A percentile compares a stretch with the other conserved stretches of the same genome.
These are phyloP conservation scores for Prunus dulcis DNA, from an alignment of 306 rosid genomes.

Conservation along the genomic window DNA sequence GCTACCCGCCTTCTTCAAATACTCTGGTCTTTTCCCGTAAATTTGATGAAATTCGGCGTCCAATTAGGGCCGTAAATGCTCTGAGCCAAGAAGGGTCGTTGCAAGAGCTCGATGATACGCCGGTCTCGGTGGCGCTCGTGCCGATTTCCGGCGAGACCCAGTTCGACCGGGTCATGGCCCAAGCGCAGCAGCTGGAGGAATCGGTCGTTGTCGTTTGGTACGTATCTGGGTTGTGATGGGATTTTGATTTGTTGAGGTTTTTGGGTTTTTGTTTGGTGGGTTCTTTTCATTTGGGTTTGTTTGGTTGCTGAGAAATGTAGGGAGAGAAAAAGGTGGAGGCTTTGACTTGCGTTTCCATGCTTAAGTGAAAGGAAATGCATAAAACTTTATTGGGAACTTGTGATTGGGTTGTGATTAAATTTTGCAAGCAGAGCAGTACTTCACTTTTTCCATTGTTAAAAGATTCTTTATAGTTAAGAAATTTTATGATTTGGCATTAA, in stretches of 20 bases:
- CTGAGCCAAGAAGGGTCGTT: slow-evolving; percentile 32
- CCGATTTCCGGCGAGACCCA: slow-evolving; percentile 43
- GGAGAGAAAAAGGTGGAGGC: background rate
- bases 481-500: background rate
- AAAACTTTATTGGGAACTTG: background rate
- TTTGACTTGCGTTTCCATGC: background rate
- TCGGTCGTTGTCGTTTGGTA: slow-evolving; percentile 47
- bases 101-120: slow-evolving; percentile 47
- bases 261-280: background rate
- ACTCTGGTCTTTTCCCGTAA: slow-evolving; percentile 9
- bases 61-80: slow-evolving; percentile 14
- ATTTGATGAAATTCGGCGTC: background rate
- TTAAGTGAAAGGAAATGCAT: background rate
- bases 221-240: background rate
- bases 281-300: background rate
- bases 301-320: background rate
- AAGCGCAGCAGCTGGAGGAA: slow-evolving; percentile 36
- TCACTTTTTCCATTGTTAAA: background rate
- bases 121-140: slow-evolving; percentile 40
- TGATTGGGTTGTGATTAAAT: background rate
- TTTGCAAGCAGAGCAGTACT: background rate
- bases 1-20: background rate
- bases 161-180: slow-evolving; percentile 43
- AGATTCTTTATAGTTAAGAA: background rate
- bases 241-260: background rate